These are phyloP conservation scores for Lodderomyces jiufengensis DNA, from an alignment of 1,139 yeast species.

Conservation along the genomic window DNA sequence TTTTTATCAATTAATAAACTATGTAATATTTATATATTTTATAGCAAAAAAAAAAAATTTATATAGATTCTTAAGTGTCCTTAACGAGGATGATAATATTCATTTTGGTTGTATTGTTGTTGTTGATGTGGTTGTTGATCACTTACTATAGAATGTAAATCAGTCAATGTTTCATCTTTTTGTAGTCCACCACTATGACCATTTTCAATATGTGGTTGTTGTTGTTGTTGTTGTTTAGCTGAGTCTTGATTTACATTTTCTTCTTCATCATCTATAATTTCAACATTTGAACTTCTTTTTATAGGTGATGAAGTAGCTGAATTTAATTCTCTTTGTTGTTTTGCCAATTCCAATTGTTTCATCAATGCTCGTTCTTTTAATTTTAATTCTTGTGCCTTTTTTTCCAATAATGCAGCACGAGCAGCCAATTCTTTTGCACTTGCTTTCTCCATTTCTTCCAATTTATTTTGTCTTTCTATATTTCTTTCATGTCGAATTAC, in stretches of 20 bases:
- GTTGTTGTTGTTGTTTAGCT: background rate
- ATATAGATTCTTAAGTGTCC: too few relatives aligned
- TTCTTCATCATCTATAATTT: slow-evolving; percentile 8
- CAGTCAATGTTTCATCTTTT: slow-evolving; percentile 54
- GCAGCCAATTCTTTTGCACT: slow-evolving; percentile 69
- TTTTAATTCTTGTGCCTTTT: slow-evolving; percentile 71
- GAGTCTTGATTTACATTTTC: slow-evolving; percentile 2
- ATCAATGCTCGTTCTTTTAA: slow-evolving; percentile 55
- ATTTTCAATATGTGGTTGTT: too few relatives aligned
- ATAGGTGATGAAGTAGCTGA: background rate
- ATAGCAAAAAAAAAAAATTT: too few relatives aligned
- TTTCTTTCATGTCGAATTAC: slow-evolving; percentile 73
- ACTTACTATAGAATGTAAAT: slow-evolving; percentile 43
- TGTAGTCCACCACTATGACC: slow-evolving; percentile 3
- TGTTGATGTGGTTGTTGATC: slow-evolving; percentile 4
- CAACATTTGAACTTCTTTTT: slow-evolving; percentile 5
- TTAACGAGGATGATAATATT: background rate
- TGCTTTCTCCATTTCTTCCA: slow-evolving; percentile 74
- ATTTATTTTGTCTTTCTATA: slow-evolving; percentile 68
- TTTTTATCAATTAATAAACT: too few relatives aligned
- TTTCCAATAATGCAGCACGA: slow-evolving; percentile 73
- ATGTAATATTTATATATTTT: too few relatives aligned
- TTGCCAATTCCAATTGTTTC: slow-evolving; percentile 30
- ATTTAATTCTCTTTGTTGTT: slow-evolving; percentile 7
- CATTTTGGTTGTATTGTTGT: slow-evolving; percentile 1